Evolutionary conservation across 305 asterid species (phyloP).

Genomic region (Fraxinus ornus): DNA sequence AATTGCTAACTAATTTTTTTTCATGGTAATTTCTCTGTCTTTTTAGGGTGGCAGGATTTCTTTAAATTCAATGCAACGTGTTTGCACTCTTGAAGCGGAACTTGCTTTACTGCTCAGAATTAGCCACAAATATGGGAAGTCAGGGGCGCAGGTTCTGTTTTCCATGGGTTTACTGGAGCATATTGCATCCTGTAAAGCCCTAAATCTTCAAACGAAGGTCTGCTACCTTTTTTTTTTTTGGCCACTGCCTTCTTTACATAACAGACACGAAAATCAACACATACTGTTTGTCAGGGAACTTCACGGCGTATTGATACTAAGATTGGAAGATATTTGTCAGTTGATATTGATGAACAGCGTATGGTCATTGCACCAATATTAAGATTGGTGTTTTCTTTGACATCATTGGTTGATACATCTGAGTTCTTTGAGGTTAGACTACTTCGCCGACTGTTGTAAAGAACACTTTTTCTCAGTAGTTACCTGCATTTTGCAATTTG

Average conservation of each 20-base stretch:
- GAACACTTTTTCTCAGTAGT: neutral
- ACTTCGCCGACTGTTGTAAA: neutral
- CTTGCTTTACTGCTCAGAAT: conserved; percentile 77
- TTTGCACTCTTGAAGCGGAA: conserved; percentile 88
- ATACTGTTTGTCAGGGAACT: conserved; percentile 51
- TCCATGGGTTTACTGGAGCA: conserved; percentile 90
- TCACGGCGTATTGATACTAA: conserved; percentile 49
- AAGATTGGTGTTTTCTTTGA: conserved; percentile 75
- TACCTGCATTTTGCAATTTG: neutral
- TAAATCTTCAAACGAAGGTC: conserved; percentile 74
- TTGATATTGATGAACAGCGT: conserved; percentile 68
- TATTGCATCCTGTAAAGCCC: conserved; percentile 69
- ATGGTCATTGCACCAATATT: conserved; percentile 77
- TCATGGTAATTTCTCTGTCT: conserved; percentile 10
- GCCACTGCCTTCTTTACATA: conserved; percentile 2
- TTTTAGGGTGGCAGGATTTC: conserved; percentile 76
- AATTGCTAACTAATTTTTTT: conserved; percentile 6
- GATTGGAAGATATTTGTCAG: conserved; percentile 51
- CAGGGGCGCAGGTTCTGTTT: conserved; percentile 81
- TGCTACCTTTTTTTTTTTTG: neutral
- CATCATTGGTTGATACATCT: conserved; percentile 79
- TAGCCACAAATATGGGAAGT: conserved; percentile 85
- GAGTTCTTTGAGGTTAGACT: conserved; percentile 84
- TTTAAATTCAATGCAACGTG: conserved; percentile 81
- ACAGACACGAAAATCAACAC: conserved; percentile 13